Evolutionary conservation across 306 rosid species (phyloP).

Genomic region (Mucuna pruriens): DNA sequence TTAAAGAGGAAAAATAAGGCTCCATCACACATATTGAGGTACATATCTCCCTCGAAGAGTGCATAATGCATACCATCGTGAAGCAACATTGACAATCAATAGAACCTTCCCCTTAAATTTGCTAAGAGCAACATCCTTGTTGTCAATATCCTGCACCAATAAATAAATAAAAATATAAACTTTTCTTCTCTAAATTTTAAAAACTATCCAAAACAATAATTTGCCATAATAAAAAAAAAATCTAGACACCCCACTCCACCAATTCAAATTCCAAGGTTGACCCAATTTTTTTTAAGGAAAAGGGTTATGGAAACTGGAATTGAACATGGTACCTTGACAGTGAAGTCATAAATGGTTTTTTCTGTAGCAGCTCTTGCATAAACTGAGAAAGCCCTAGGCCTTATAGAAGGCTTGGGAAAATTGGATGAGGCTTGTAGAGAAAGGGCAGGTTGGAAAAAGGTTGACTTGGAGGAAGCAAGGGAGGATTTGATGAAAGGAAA

Average conservation of each 20-base stretch:
- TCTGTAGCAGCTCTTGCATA: conserved; percentile 81
- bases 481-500: conserved; percentile 57
- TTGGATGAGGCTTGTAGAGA: conserved; percentile 43
- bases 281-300: not conserved
- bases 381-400: conserved; percentile 56
- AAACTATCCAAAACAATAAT: not conserved
- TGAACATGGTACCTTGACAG: conserved; percentile 69
- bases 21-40: not conserved
- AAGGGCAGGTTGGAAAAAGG: conserved; percentile 53
- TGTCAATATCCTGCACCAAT: conserved; percentile 83
- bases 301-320: not conserved
- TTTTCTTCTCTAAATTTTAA: not conserved
- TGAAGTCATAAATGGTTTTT: conserved; percentile 78
- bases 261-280: conserved; percentile 25
- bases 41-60: conserved; percentile 9
- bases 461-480: conserved; percentile 66
- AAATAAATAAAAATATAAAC: not conserved
- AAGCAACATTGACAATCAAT: conserved; percentile 95
- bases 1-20: not conserved
- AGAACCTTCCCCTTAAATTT: conserved; percentile 94
- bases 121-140: conserved; percentile 76
- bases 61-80: conserved; percentile 76
- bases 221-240: not conserved
- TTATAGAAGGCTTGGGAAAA: conserved; percentile 38
- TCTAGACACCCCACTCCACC: not conserved